Base-by-base conservation (phyloP, 169 alveolate species). In the Besnoitia besnoiti region DNA sequence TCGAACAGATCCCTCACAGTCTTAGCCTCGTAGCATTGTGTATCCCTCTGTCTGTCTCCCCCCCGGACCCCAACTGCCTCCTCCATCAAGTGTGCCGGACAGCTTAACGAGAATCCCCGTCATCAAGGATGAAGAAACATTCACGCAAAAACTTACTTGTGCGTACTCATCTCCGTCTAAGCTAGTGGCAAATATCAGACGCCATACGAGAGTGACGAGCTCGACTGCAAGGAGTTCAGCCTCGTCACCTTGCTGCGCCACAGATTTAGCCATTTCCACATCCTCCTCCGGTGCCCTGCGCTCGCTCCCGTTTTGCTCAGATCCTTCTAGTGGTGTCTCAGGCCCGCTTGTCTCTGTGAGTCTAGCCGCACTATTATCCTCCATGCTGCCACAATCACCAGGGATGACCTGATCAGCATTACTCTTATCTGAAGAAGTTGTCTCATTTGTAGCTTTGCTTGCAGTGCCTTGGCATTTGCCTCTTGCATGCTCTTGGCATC, bases 111-210 rank as follows among this genome's bases (percentile, higher is more conserved):
- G 62, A 14, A 14, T 50, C 62, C 10, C 62, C 62, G 10, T 50
- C 10, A 50, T 14, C 19, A 50, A 10, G 62, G 30, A 50, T 19
- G 62, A 50, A 19, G 62, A n/a, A n/a, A n/a, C n/a, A n/a, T n/a
- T n/a, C n/a, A 67, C 8, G 3, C 47, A n/a, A 12, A 67, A 3
- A n/a, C 80, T 51, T 39, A 85, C 91, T 39, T 85, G 91, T 16
- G 91, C 91, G 59, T 47, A 85, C 33, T 85, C 91, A 39, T 85
- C 91, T 35, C 91, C 91, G 42, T 85, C 91, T 2, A 85, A 49
- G 91, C 91, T 85, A 55, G 82, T 85, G 27, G 91, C 91, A 42
- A 85, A 85, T 51, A 85, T 55, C 7, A 85, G 50, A 19, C 91
- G 39, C 91, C 91, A 85, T 40, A 85, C 80, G 35, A 85, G 80